Base-by-base conservation (phyloP, 106 monocot species). In the Cymbidium sinense region DNA sequence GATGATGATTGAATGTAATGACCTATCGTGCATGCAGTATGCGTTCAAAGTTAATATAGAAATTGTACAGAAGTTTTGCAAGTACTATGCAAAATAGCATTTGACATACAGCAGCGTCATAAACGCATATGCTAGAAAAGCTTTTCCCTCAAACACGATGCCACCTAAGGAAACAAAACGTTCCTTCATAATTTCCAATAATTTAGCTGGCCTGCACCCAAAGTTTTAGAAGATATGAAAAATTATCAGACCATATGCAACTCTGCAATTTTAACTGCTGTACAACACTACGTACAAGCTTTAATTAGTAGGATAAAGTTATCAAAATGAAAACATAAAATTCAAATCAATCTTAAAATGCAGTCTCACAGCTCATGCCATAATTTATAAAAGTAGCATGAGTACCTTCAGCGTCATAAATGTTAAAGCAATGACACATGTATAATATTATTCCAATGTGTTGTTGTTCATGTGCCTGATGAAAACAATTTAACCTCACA, bases 141-240 rank as follows among this genome's bases (percentile, higher is more conserved):
- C 87, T 79, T 81, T 89, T 50, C 79, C 86, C 69, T 96, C 96
- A 78, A 87, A 89, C 37, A 96, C 69, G 6, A 65, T 70, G 75
- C 96, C 96, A 70, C 93, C 91, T 80, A 85, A 83, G 34, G 89
- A 86, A 76, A 79, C 44, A 83, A 96, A 96, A 20, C 89, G 81
- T 50, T 82, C 82, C 80, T 91, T 93, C 79, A 89, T 87, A 64
- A 83, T 82, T 52, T 96, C 93, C 75, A 96, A 37, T 73, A 96
- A 87, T 78, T 89, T 91, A 34, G 74, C 87, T 73, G 96, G 96
- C 73, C 96, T 96, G 80, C 73, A 87, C 7, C 25, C 44, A 64
- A 19, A 87, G 75, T 77, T 9, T 70, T 21, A 13, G 13, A 43
- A 50, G 18, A 47, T 23, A 69, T 69, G 69, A 69, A 23, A 69